Base-by-base conservation (phyloP, 805 yeast genomes). In the Kazachstania taianensis region DNA sequence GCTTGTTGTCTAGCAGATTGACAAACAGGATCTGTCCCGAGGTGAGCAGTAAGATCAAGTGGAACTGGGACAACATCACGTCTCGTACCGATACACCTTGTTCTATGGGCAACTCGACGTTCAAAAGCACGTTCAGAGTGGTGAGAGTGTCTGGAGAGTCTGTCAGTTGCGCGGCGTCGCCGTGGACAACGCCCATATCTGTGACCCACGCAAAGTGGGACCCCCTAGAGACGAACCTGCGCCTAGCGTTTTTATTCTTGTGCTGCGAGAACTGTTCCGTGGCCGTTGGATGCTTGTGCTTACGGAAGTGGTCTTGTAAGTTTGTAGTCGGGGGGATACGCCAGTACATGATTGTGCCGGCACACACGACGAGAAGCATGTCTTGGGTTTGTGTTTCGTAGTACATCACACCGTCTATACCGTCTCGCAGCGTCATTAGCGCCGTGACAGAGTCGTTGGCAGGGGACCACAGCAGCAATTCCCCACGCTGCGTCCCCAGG, bases 141-240 rank as follows among this genome's bases (percentile, higher is more conserved):
- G 12, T 26, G 14, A 26, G 12, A 45, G 55, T 40, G 38, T 55
- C 40, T 43, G 32, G 20, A 7, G 32, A n/a, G 14, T 33, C 15
- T 22, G 40, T 37, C 16, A 40, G 12, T 45, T 67, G 71, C 1
- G 47, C 46, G 4, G 43, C 44, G 3, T 51, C 48, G 8, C 73
- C 72, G 45, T 66, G 65, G 0, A 70, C 65, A 0, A 70, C 52
- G 2, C 76, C 77, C 5, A 63, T 59, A 8, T 63, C 57, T 7
- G 70, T 70, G 5, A 69, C 41, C 73, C 75, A 66, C 0, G 71
- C 73, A 46, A 69, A 67, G 17, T 36, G 37, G n/a, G 42, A 38
- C 9, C 31, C 33, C 31, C 44, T 41, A 2, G 56, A 39, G 7
- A 53, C 40, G 37, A 63, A 62, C 36, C 53, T 63, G 14, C 43